Evolutionary conservation across 2,329 filamentous ascomycete species (phyloP).

Genomic region (Aspergillus tamarii): DNA sequence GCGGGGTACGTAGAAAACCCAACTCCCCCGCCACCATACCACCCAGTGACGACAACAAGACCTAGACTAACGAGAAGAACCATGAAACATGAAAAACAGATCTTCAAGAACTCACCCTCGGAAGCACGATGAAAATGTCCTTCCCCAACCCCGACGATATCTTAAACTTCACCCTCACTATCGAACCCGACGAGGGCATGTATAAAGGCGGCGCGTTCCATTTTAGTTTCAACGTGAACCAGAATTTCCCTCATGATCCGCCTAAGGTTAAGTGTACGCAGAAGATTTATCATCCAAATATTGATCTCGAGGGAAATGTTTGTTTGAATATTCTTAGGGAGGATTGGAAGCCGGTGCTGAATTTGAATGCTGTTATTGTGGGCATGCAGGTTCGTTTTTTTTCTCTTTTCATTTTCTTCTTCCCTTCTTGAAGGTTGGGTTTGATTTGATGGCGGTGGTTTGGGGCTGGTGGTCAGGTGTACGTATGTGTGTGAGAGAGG

Average conservation of each 20-base stretch:
- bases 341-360: constrained; percentile 98
- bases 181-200: constrained; percentile 62
- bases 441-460: neutral
- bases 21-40: neutral
- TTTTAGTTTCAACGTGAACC: constrained; percentile 90
- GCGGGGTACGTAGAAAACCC: constrained; percentile 68
- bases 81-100: constrained; percentile 32
- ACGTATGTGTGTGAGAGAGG: no score
- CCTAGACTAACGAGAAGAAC: neutral
- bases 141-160: constrained; percentile 63
- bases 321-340: constrained; percentile 96
- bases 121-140: constrained; percentile 59
- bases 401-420: neutral
- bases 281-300: constrained; percentile 99
- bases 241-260: constrained; percentile 95
- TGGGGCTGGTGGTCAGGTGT: neutral
- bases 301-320: constrained; percentile 95
- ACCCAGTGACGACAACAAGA: no score
- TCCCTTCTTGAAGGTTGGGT: neutral
- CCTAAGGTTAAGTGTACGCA: constrained; percentile 96
- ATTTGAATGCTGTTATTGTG: constrained; percentile 94
- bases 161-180: constrained; percentile 56
- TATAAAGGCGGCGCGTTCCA: constrained; percentile 88
- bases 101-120: constrained; percentile 54
- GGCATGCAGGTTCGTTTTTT: constrained; percentile 73